Percentiles rank a stretch among this genome's conserved stretches.
Evolutionary conservation across 495 filamentous ascomycete genomes (phyloP).

Genomic region (Arthonia radiata): DNA sequence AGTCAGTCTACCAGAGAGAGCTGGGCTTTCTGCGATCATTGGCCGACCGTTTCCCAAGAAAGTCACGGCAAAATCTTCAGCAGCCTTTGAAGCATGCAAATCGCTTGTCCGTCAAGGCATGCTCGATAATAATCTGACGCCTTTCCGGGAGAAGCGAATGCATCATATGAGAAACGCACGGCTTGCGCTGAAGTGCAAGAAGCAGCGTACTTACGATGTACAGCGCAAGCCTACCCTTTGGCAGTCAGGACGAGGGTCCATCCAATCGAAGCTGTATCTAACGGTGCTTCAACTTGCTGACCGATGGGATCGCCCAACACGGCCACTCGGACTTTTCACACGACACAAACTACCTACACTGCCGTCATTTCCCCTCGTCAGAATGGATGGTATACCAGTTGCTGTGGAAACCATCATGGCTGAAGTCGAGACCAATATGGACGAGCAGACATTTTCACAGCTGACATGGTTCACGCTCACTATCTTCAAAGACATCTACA

Average conservation of each 20-base stretch:
- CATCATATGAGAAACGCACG: slow-evolving; percentile 76
- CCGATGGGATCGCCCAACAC: slow-evolving; percentile 31
- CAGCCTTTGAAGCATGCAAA: slow-evolving; percentile 68
- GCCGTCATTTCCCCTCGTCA: slow-evolving; percentile 44
- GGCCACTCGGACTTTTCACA: slow-evolving; percentile 48
- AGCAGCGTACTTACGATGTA: slow-evolving; percentile 49
- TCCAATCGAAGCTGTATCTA: slow-evolving; percentile 33
- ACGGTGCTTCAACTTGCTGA: slow-evolving; percentile 36
- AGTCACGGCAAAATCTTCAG: slow-evolving; percentile 61
- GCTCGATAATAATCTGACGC: slow-evolving; percentile 47
- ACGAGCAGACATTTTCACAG: slow-evolving; percentile 16
- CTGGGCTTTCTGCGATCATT: slow-evolving; percentile 40
- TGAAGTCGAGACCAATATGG: no score
- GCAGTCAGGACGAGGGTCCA: slow-evolving; percentile 24
- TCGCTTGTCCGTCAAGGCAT: slow-evolving; percentile 36
- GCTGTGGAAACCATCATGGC: slow-evolving; percentile 17
- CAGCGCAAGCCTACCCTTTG: slow-evolving; percentile 57
- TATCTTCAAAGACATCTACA: slow-evolving; percentile 69
- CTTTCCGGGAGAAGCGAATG: slow-evolving; percentile 44
- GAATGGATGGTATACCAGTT: slow-evolving; percentile 34
- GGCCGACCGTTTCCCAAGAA: slow-evolving; percentile 40
- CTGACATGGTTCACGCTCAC: slow-evolving; percentile 47
- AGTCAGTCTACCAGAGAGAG: slow-evolving; percentile 52
- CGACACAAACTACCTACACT: slow-evolving; percentile 36
- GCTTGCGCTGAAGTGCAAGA: slow-evolving; percentile 60